phyloP scores from a whole-genome alignment of 169 alveolate genomes.

The Plasmodium malariae region DNA sequence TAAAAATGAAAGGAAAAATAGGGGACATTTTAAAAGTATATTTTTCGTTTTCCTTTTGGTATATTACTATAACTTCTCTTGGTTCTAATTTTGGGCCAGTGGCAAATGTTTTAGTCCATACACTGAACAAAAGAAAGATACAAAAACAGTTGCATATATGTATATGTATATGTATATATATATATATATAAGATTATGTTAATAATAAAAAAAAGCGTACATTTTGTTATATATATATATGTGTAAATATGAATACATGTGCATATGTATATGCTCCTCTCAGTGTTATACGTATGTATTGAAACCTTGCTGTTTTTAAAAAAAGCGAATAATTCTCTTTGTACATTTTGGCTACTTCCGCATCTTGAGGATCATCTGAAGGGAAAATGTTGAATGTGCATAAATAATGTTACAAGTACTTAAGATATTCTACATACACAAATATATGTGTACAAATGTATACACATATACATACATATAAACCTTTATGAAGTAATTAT shows the following conservation, averaged over 20 bases:
- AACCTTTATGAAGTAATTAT: too few relatives aligned
- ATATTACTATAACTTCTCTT: constrained; percentile 68
- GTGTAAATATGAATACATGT: neutral
- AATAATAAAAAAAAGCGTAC: neutral
- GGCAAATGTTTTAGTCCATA: constrained; percentile 88
- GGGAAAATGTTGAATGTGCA: too few relatives aligned
- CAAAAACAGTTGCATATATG: neutral
- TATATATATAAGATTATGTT: neutral
- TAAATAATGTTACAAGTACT: too few relatives aligned
- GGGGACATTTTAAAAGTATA: constrained; percentile 63
- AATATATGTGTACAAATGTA: neutral
- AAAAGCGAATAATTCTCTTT: constrained; percentile 83
- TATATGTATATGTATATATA: neutral
- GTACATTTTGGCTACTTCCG: constrained; percentile 93
- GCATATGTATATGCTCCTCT: neutral
- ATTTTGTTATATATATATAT: neutral
- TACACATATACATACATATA: neutral
- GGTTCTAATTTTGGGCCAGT: constrained; percentile 53
- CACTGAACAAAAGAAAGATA: constrained; percentile 65
- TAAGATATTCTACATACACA: too few relatives aligned
- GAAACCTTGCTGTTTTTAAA: constrained; percentile 87
- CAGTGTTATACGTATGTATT: neutral
- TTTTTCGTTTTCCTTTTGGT: constrained; percentile 58
- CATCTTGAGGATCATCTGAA: constrained; percentile 92
- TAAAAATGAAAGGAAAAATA: too few relatives aligned